Evolutionary conservation across 2,329 filamentous ascomycete species (phyloP), one percentile per base, ranked within the genome.

Genomic region (Nothophoma quercina): DNA sequence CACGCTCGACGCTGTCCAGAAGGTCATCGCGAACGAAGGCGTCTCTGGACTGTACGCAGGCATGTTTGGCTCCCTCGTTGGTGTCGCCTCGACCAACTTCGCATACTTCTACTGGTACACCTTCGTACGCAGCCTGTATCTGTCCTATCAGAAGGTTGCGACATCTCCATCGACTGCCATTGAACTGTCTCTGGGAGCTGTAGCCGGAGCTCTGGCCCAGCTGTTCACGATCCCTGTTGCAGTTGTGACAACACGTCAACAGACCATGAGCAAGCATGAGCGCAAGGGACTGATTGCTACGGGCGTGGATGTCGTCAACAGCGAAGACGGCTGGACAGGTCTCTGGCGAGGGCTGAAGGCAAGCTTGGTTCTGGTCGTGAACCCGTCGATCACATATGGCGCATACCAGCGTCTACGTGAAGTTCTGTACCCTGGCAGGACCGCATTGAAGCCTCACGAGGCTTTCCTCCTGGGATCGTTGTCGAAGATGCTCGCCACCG

Each of bases 31-130:
- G 50, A 86, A 86, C 45, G 95, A 99, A 63, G 95, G 95, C 25
- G 50, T 95, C 7, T 68, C 80, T 38, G 95, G 95, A 6, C 84
- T 99, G 7, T 99, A 99, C 69, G 86, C 90, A 44, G 95, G 95
- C 55, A 93, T 99, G 73, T 83, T 86, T 55, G 93, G 93, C 42
- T 87, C 93, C 4, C 81, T 99, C 15, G 79, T 98, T 43, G 95
- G 95, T 46, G 95, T 99, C 28, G 93, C 92, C 1, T 97, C 93
- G 21, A 98, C 93, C 44, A 99, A 99, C 76, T 99, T 99, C 73
- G 95, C 95, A 67, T 99, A 99, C 78, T 99, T 99, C 75, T 99
- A 99, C 79, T 98, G 93, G 93, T 98, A 98, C 75, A 93, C 91
- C 5, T 78, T 95, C 22, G 91, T 97, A 25, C 87, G 95, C 58